Evolutionary conservation across 371 early-diverging fungal genomes (phyloP).

Genomic region (Blakeslea trispora): DNA sequence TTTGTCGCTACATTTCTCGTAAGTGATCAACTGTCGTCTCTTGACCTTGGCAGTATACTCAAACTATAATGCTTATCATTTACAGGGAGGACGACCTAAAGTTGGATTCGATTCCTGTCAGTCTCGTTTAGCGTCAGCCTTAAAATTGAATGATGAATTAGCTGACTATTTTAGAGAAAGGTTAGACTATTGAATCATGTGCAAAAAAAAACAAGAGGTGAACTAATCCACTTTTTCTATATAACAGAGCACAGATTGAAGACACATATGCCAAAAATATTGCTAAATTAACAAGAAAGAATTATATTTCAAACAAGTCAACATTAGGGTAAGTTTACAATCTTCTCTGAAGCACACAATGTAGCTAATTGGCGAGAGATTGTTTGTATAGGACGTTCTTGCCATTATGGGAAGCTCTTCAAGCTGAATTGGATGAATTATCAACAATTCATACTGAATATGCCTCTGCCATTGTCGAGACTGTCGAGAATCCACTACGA

Average conservation of each 20-base stretch:
- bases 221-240: not conserved
- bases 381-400: constrained; percentile 18
- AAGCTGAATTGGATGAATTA: constrained; percentile 12
- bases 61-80: too few species aligned
- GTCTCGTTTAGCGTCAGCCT: constrained; percentile 46
- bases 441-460: constrained; percentile 18
- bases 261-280: constrained; percentile 24
- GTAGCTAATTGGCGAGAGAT: too few species aligned
- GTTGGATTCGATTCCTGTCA: constrained; percentile 55
- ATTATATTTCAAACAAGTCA: constrained; percentile 16
- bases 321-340: constrained; percentile 18
- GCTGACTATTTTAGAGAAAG: constrained; percentile 64
- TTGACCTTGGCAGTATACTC: not conserved
- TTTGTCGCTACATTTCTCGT: constrained; percentile 14
- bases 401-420: constrained; percentile 25
- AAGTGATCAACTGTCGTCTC: constrained; percentile 1
- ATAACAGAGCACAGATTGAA: constrained; percentile 22
- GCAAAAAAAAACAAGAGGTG: not conserved
- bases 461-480: constrained; percentile 12
- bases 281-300: constrained; percentile 16
- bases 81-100: constrained; percentile 55
- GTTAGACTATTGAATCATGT: constrained; percentile 41
- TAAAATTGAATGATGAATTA: constrained; percentile 54
- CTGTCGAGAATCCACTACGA: constrained; percentile 22
- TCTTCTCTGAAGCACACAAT: constrained; percentile 12